Conservation (phyloP, 345 rosid genomes). For the Eucalyptus sp. region DNA sequence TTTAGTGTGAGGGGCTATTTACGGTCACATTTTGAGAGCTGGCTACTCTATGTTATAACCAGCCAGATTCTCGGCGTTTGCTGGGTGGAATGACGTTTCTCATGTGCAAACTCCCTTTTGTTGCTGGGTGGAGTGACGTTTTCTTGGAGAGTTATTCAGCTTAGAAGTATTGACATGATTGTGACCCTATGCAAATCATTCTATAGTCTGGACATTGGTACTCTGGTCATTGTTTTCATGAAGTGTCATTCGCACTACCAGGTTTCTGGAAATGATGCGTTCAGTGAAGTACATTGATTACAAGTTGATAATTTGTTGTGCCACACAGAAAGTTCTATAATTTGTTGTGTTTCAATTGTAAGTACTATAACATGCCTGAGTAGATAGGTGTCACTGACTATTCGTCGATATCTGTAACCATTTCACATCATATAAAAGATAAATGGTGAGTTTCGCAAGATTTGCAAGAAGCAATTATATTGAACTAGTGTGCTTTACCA, state of each 20-base stretch:
- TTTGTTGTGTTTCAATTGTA: not conserved
- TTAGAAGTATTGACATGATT: not conserved
- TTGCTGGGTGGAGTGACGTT: constrained; percentile 56
- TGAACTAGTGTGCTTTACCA: not conserved
- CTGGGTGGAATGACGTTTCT: constrained; percentile 72
- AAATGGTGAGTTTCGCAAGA: not conserved
- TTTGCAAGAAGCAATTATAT: not conserved
- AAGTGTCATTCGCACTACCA: not conserved
- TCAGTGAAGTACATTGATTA: not conserved
- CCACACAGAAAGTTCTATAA: not conserved
- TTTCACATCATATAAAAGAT: not conserved
- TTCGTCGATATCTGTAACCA: not conserved
- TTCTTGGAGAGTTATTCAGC: not conserved
- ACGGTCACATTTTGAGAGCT: not conserved
- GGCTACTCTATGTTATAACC: not conserved
- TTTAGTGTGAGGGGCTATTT: constrained; percentile 52
- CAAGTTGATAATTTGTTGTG: not conserved
- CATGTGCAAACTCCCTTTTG: constrained; percentile 82
- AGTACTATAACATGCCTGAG: not conserved
- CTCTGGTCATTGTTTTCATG: not conserved
- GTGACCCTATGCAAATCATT: not conserved
- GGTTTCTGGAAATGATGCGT: not conserved
- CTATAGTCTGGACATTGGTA: not conserved
- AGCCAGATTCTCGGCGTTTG: not conserved
- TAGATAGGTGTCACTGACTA: not conserved